Percentiles rank a stretch among this genome's conserved stretches.
Conservation (phyloP, 305 asterid genomes). For the Andrographis paniculata region DNA sequence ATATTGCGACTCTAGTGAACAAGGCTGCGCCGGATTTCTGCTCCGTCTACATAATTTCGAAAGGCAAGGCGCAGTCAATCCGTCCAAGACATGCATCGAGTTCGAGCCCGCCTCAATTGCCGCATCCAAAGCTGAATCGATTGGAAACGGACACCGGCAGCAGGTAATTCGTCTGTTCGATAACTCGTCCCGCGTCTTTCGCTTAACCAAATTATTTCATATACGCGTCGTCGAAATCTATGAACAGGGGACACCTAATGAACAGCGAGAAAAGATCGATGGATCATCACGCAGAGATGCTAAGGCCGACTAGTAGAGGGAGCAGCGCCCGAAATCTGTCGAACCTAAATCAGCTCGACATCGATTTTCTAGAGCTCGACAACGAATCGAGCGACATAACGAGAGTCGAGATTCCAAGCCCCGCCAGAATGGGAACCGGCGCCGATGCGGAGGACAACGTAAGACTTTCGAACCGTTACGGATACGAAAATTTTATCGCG, state of each 20-base stretch:
- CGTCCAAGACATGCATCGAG: conserved; percentile 24
- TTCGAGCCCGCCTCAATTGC: conserved; percentile 19
- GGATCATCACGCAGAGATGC: too few species aligned
- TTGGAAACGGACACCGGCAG: conserved; percentile 23
- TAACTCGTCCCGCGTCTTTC: too few species aligned
- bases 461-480: background rate
- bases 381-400: conserved; percentile 26
- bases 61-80: conserved; percentile 45
- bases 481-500: background rate
- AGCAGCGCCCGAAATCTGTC: conserved; percentile 13
- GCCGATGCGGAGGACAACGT: conserved; percentile 7
- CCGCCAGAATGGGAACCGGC: conserved; percentile 17
- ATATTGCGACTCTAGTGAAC: conserved; percentile 53
- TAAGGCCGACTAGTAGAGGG: conserved; percentile 21
- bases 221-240: too few species aligned
- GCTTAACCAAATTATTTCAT: background rate
- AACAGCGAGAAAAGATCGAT: too few species aligned
- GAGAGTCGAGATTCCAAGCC: conserved; percentile 16
- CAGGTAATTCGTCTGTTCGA: conserved; percentile 21
- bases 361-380: conserved; percentile 13
- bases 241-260: too few species aligned
- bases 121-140: conserved; percentile 20
- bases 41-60: conserved; percentile 51
- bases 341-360: conserved; percentile 14
- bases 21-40: conserved; percentile 75